Conservation (phyloP, 495 filamentous ascomycete genomes). For the Aspergillus avenaceus region DNA sequence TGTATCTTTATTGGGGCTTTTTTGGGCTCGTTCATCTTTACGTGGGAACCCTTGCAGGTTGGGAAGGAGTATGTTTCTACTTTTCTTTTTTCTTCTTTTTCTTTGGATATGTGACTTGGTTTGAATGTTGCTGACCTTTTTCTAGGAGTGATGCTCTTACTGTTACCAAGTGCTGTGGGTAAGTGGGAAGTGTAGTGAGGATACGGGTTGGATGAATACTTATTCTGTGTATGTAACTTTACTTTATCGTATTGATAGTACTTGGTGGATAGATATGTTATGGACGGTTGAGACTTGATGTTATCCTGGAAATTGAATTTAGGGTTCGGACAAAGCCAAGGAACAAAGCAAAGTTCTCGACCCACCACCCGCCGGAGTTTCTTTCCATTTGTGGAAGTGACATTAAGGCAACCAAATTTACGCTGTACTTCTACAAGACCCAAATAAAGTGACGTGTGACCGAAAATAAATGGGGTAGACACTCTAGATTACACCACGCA, state of each 20-base stretch:
- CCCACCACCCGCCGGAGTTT: background rate
- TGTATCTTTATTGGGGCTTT: conserved; percentile 61
- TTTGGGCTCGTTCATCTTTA: conserved; percentile 55
- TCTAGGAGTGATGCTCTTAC: conserved; percentile 31
- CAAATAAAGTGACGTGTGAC: background rate
- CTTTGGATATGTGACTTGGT: background rate
- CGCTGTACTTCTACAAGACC: background rate
- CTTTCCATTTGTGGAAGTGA: background rate
- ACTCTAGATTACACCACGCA: conserved; percentile 26
- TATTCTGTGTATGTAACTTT: background rate
- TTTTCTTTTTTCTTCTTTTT: background rate
- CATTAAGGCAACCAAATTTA: background rate
- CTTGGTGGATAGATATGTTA: too few relatives aligned
- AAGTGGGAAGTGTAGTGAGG: background rate
- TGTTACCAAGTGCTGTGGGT: conserved; percentile 35
- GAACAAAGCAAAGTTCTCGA: background rate
- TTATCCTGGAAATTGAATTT: background rate
- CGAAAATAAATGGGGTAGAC: conserved; percentile 9
- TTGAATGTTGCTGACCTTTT: background rate
- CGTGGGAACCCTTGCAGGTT: conserved; percentile 44
- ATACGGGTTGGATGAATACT: background rate
- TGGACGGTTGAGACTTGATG: too few relatives aligned
- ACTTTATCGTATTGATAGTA: too few relatives aligned
- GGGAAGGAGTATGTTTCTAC: conserved; percentile 12
- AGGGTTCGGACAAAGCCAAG: background rate